phyloP scores from a whole-genome alignment of 2,329 filamentous ascomycete species.

The Diplodia seriata region DNA sequence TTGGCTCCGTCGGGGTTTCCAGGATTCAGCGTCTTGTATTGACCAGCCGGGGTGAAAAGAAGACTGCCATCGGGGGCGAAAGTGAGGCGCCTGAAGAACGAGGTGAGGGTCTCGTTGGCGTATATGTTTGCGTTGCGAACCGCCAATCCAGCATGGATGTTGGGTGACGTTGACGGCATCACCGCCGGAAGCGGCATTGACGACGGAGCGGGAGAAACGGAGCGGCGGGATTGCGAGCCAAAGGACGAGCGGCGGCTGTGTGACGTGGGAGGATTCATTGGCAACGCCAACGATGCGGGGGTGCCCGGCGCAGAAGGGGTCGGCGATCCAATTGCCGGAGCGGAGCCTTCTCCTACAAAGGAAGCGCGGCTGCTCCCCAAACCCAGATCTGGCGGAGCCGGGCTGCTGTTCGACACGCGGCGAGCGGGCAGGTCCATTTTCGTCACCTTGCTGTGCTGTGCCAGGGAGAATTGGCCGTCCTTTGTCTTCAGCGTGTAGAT shows the following conservation, averaged over 20 bases:
- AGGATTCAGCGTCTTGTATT: slow-evolving; percentile 82
- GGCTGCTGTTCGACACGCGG: slow-evolving; percentile 88
- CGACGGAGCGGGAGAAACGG: slow-evolving; percentile 83
- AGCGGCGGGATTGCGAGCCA: slow-evolving; percentile 74
- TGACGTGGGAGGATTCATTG: slow-evolving; percentile 96
- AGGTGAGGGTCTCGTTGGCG: slow-evolving; percentile 94
- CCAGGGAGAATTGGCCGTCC: slow-evolving; percentile 89
- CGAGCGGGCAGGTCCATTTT: slow-evolving; percentile 94
- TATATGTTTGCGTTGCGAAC: slow-evolving; percentile 88
- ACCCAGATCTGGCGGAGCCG: slow-evolving; percentile 82
- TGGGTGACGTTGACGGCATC: slow-evolving; percentile 91
- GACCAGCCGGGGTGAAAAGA: slow-evolving; percentile 90
- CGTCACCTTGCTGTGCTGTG: slow-evolving; percentile 78
- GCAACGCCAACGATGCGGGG: slow-evolving; percentile 83
- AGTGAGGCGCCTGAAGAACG: slow-evolving; percentile 91
- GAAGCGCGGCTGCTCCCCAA: slow-evolving; percentile 64
- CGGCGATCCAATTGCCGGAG: slow-evolving; percentile 75
- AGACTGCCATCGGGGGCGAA: slow-evolving; percentile 96
- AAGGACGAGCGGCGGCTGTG: slow-evolving; percentile 96
- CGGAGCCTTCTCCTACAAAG: slow-evolving; percentile 63
- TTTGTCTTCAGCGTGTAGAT: slow-evolving; percentile 97
- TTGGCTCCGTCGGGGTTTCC: slow-evolving; percentile 73
- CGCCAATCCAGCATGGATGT: slow-evolving; percentile 67
- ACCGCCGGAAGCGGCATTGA: slow-evolving; percentile 94
- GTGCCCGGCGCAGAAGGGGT: slow-evolving; percentile 91